Percentiles rank a stretch among this genome's conserved stretches.
These are phyloP conservation scores for Lichtheimia ramosa DNA, from an alignment of 371 early-diverging fungal genomes.

Conservation along the genomic window DNA sequence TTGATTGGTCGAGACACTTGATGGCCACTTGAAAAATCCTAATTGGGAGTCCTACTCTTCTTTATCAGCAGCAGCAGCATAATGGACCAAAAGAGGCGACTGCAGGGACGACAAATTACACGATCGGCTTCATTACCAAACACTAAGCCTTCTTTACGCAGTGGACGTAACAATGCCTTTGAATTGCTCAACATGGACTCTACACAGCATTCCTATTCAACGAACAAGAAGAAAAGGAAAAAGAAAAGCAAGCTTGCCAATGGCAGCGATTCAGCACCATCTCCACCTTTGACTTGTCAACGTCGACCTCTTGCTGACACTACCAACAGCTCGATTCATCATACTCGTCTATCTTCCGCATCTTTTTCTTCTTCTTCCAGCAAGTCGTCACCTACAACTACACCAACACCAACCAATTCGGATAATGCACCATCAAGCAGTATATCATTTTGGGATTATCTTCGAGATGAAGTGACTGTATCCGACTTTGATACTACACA, in stretches of 20 bases:
- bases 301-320: neutral
- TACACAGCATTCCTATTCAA: neutral
- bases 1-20: too few species aligned
- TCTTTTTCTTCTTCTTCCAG: neutral
- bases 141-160: constrained; percentile 3
- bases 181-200: neutral
- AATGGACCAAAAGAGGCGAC: neutral
- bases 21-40: too few species aligned
- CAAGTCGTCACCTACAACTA: neutral
- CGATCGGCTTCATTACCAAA: constrained; percentile 8
- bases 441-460: constrained; percentile 57
- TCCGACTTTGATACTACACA: constrained; percentile 73
- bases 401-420: neutral
- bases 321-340: neutral
- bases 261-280: neutral
- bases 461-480: constrained; percentile 70
- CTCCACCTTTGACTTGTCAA: neutral
- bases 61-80: too few species aligned
- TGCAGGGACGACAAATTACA: constrained; percentile 6
- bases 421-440: constrained; percentile 4
- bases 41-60: too few species aligned
- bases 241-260: neutral
- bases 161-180: neutral
- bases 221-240: neutral
- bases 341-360: neutral